Percentiles rank a stretch among this genome's conserved stretches.
Conservation (phyloP, 2,329 filamentous ascomycete genomes). For the Claviceps lovelessii region DNA sequence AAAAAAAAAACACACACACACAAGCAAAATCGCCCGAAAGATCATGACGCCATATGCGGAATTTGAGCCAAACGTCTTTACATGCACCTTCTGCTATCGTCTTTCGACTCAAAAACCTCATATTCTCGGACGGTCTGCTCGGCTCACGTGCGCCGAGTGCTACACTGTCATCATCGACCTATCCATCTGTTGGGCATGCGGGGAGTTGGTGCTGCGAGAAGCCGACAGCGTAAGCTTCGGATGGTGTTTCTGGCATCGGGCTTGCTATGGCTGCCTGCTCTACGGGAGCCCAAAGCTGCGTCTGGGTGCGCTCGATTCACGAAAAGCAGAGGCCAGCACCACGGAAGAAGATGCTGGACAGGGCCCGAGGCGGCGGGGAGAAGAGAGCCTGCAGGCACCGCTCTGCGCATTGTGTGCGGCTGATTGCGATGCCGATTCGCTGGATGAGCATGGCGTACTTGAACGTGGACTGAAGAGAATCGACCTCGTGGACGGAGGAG, state of each 20-base stretch:
- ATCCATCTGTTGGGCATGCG: conserved; percentile 44
- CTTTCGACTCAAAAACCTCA: conserved; percentile 21
- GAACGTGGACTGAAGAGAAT: conserved; percentile 30
- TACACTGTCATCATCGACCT: conserved; percentile 34
- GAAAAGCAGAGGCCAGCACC: conserved; percentile 17
- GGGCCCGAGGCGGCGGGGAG: conserved; percentile 9
- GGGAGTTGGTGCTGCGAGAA: conserved; percentile 37
- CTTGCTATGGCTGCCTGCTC: conserved; percentile 41
- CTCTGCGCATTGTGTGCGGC: conserved; percentile 34
- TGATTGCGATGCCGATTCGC: conserved; percentile 23
- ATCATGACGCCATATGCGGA: background rate
- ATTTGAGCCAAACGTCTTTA: conserved; percentile 21
- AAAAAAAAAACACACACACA: background rate
- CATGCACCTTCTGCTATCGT: conserved; percentile 43
- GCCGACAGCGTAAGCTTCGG: conserved; percentile 44
- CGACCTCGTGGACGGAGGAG: conserved; percentile 30
- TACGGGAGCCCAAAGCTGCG: conserved; percentile 29
- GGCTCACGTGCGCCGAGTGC: conserved; percentile 35
- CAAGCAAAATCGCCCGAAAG: no score
- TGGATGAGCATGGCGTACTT: conserved; percentile 18
- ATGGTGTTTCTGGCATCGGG: conserved; percentile 46
- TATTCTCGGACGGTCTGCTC: conserved; percentile 30
- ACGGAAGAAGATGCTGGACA: background rate
- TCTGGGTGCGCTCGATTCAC: conserved; percentile 18
- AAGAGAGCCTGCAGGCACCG: conserved; percentile 33